phyloP scores from a whole-genome alignment of 345 rosid genomes.

The Gossypium mustelinum region DNA sequence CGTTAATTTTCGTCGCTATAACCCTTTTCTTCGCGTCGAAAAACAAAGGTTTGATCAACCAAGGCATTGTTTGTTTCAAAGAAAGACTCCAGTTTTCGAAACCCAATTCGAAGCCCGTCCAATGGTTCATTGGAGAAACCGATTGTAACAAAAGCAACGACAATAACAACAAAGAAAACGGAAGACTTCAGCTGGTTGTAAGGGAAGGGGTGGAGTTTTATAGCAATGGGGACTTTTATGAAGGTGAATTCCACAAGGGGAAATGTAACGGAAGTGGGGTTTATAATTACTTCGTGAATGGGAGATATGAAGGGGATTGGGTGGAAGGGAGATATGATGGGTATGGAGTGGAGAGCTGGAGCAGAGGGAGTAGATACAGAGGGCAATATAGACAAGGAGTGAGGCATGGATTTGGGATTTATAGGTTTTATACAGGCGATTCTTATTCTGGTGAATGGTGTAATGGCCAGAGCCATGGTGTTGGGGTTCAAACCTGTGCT shows the following conservation, averaged over 20 bases:
- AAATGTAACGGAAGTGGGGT: constrained; percentile 93
- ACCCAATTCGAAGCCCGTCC: constrained; percentile 50
- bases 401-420: constrained; percentile 79
- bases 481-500: constrained; percentile 78
- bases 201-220: constrained; percentile 83
- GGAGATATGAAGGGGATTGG: constrained; percentile 96
- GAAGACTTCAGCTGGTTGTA: constrained; percentile 21
- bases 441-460: constrained; percentile 89
- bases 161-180: constrained; percentile 15
- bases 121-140: constrained; percentile 74
- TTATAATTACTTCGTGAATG: constrained; percentile 64
- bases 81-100: constrained; percentile 40
- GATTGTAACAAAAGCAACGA: constrained; percentile 7
- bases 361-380: constrained; percentile 83
- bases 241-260: constrained; percentile 85
- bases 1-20: constrained; percentile 67
- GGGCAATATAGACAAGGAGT: constrained; percentile 80
- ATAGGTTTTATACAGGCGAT: constrained; percentile 84
- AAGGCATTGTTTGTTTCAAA: constrained; percentile 38
- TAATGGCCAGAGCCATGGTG: constrained; percentile 93
- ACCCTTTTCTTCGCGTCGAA: constrained; percentile 72
- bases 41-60: constrained; percentile 61
- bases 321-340: constrained; percentile 88
- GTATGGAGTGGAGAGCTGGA: constrained; percentile 89
- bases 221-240: constrained; percentile 87